Evolutionary conservation across 2,329 filamentous ascomycete genomes (phyloP).

Genomic region (Seiridium unicorne): DNA sequence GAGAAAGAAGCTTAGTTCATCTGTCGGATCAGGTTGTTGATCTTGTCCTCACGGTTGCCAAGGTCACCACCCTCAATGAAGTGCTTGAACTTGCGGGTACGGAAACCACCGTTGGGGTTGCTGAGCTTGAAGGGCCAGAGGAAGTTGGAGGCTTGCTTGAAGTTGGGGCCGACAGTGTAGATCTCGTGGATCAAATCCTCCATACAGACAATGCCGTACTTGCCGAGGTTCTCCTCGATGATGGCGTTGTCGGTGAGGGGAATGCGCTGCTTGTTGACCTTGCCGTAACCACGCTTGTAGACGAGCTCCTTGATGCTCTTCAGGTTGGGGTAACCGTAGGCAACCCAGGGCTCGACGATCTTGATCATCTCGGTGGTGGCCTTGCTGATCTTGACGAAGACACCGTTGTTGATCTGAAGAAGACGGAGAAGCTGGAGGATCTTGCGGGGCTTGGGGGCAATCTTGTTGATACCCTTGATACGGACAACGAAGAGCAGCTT

Average conservation of each 20-base stretch:
- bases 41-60: conserved; percentile 97
- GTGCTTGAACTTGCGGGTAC: conserved; percentile 96
- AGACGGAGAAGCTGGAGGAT: conserved; percentile 99
- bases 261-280: conserved; percentile 97
- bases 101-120: conserved; percentile 98
- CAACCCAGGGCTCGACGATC: conserved; percentile 98
- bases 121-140: conserved; percentile 99
- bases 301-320: conserved; percentile 98
- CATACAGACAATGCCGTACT: conserved; percentile 99
- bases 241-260: conserved; percentile 96
- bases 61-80: conserved; percentile 98
- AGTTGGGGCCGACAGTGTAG: conserved; percentile 97
- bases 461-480: conserved; percentile 99
- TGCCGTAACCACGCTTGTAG: conserved; percentile 99
- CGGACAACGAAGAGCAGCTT: conserved; percentile 98
- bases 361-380: conserved; percentile 96
- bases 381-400: conserved; percentile 98
- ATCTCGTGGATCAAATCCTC: conserved; percentile 99
- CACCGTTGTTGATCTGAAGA: conserved; percentile 99
- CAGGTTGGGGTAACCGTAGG: conserved; percentile 99
- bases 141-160: conserved; percentile 99
- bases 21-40: conserved; percentile 93
- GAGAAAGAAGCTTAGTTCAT: conserved; percentile 75
- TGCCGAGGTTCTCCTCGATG: conserved; percentile 93
- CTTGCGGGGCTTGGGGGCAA: conserved; percentile 99